Conservation (phyloP, 1,284 basidiomycete species). For the Austroboletus niveus region DNA sequence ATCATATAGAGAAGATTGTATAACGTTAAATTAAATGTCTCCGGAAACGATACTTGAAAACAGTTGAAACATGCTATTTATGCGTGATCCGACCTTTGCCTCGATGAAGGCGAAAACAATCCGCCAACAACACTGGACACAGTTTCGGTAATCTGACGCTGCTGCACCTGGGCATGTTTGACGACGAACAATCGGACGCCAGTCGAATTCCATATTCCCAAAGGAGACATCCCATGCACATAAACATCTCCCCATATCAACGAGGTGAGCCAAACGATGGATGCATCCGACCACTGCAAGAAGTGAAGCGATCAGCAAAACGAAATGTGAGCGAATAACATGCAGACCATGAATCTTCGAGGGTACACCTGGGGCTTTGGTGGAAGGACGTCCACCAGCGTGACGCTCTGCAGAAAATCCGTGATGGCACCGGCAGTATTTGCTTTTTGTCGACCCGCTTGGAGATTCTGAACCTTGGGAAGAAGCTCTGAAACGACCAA, state of each 20-base stretch:
- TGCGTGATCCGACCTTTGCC: slow-evolving; percentile 28
- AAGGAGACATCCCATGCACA: slow-evolving; percentile 79
- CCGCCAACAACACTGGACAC: slow-evolving; percentile 72
- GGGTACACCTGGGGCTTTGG: slow-evolving; percentile 61
- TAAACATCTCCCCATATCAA: slow-evolving; percentile 93
- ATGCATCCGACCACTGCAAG: slow-evolving; percentile 82
- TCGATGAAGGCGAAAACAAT: slow-evolving; percentile 26
- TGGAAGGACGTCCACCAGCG: slow-evolving; percentile 68
- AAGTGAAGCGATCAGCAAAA: slow-evolving; percentile 3
- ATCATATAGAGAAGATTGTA: not conserved
- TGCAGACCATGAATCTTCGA: slow-evolving; percentile 69
- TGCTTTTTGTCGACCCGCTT: slow-evolving; percentile 60
- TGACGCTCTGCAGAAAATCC: slow-evolving; percentile 67
- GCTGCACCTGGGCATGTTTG: slow-evolving; percentile 72
- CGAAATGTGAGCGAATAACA: not conserved
- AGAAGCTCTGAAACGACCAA: slow-evolving; percentile 82
- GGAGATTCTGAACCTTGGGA: slow-evolving; percentile 82
- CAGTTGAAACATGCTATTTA: slow-evolving; percentile 10
- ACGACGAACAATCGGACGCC: slow-evolving; percentile 86
- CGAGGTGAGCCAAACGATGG: slow-evolving; percentile 85
- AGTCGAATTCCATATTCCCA: slow-evolving; percentile 86
- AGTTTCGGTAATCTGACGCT: slow-evolving; percentile 70
- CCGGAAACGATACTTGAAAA: not conserved
- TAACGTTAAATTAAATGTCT: not conserved
- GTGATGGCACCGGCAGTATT: slow-evolving; percentile 64